Conservation (phyloP, 306 rosid genomes). For the Acmispon strigosus region DNA sequence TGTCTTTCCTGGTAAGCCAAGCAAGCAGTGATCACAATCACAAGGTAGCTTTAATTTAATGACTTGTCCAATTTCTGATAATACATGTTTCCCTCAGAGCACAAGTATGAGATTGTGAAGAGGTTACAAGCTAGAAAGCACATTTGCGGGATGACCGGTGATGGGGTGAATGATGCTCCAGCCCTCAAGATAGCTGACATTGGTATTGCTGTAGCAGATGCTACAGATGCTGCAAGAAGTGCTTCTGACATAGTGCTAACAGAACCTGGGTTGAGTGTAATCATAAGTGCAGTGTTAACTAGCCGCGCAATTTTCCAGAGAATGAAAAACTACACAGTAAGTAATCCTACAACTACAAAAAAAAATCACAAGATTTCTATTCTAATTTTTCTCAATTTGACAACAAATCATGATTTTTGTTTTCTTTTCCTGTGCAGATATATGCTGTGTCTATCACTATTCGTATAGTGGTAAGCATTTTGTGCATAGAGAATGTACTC, state of each 20-base stretch:
- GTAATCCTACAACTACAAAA: slow-evolving; percentile 26
- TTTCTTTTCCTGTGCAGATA: slow-evolving; percentile 35
- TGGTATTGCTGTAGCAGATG: slow-evolving; percentile 75
- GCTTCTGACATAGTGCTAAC: slow-evolving; percentile 79
- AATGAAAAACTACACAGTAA: slow-evolving; percentile 78
- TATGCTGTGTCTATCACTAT: slow-evolving; percentile 79
- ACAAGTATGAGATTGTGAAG: slow-evolving; percentile 74
- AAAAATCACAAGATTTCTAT: neutral
- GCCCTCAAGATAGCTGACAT: slow-evolving; percentile 77
- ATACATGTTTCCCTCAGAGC: slow-evolving; percentile 31
- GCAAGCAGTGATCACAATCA: neutral
- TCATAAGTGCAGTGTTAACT: slow-evolving; percentile 71
- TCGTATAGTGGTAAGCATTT: slow-evolving; percentile 63
- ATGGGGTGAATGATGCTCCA: slow-evolving; percentile 78
- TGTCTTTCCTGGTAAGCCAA: slow-evolving; percentile 64
- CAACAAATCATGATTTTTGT: neutral
- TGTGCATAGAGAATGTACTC: neutral
- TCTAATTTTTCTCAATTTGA: neutral
- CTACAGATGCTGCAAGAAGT: slow-evolving; percentile 69
- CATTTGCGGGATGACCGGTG: slow-evolving; percentile 83
- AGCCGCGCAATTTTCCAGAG: slow-evolving; percentile 76
- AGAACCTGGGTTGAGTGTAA: slow-evolving; percentile 77
- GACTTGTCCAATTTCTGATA: neutral
- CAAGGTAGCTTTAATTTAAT: neutral
- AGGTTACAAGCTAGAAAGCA: slow-evolving; percentile 65